Evolutionary conservation across 306 rosid genomes (phyloP).

Genomic region (Hippophae gyantsensis): DNA sequence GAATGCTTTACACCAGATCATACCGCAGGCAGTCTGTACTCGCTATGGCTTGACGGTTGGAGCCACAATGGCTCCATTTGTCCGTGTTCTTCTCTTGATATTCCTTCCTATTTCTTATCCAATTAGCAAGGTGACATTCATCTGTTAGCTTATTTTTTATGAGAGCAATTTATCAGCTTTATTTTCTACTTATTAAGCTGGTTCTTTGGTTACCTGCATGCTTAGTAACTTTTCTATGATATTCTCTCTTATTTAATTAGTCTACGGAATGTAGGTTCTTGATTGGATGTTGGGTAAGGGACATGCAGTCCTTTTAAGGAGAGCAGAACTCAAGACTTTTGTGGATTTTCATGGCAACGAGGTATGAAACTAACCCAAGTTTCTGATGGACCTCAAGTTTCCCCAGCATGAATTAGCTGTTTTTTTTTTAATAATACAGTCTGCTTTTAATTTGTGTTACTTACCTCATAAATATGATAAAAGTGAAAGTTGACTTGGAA

Average conservation of each 20-base stretch:
- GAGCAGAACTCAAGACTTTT: slow-evolving; percentile 97
- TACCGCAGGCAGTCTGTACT: slow-evolving; percentile 91
- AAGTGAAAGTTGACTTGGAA: background rate
- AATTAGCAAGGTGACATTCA: slow-evolving; percentile 70
- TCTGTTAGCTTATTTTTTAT: slow-evolving; percentile 8
- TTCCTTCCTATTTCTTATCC: slow-evolving; percentile 86
- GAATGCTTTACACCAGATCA: slow-evolving; percentile 43
- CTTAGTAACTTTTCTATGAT: background rate
- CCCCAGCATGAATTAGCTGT: background rate
- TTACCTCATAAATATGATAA: slow-evolving; percentile 5
- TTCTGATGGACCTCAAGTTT: background rate
- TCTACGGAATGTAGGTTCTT: slow-evolving; percentile 47
- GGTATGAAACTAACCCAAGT: slow-evolving; percentile 33
- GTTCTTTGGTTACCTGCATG: background rate
- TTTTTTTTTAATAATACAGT: background rate
- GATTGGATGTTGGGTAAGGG: slow-evolving; percentile 99
- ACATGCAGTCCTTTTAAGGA: slow-evolving; percentile 78
- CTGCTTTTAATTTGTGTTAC: slow-evolving; percentile 1
- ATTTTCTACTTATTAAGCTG: slow-evolving; percentile 5
- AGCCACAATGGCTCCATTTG: slow-evolving; percentile 80
- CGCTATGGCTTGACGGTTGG: slow-evolving; percentile 88
- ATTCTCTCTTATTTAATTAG: background rate
- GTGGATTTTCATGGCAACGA: slow-evolving; percentile 95
- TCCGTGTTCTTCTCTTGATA: slow-evolving; percentile 65
- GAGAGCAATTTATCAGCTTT: background rate